phyloP scores from a whole-genome alignment of 1,139 yeast species.

The Kurtzmaniella natalensis region DNA sequence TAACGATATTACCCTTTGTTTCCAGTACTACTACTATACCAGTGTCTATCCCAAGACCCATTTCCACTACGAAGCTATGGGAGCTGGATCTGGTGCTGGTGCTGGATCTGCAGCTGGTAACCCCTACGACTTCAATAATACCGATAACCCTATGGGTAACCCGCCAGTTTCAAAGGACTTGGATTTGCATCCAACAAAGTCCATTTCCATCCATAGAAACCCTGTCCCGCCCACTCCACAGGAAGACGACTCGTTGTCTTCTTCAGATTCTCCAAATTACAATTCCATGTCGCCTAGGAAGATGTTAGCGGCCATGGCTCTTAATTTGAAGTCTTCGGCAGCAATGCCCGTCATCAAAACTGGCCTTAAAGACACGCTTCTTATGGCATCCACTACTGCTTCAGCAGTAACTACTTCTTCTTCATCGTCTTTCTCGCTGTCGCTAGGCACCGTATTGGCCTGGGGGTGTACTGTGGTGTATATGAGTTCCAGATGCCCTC shows the following conservation, averaged over 20 bases:
- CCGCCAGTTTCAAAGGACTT: too few relatives aligned
- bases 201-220: constrained; percentile 4
- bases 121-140: too few relatives aligned
- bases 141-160: too few relatives aligned
- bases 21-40: constrained; percentile 73
- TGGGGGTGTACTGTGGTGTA: constrained; percentile 81
- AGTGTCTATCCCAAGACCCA: constrained; percentile 28
- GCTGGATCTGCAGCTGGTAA: constrained; percentile 1
- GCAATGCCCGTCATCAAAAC: constrained; percentile 17
- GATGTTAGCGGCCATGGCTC: constrained; percentile 17
- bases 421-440: constrained; percentile 7
- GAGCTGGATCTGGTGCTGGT: too few relatives aligned
- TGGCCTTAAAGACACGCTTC: not conserved
- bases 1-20: constrained; percentile 67
- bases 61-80: too few relatives aligned
- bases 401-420: constrained; percentile 5
- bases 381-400: not conserved
- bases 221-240: not conserved
- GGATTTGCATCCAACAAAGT: constrained; percentile 3
- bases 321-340: constrained; percentile 20
- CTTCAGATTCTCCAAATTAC: constrained; percentile 20
- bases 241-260: constrained; percentile 9
- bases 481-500: constrained; percentile 80
- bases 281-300: constrained; percentile 17
- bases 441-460: constrained; percentile 57